Evolutionary conservation across 495 filamentous ascomycete species (phyloP), one percentile per base, ranked within the genome.

Genomic region (Amphirosellinia nigrospora): DNA sequence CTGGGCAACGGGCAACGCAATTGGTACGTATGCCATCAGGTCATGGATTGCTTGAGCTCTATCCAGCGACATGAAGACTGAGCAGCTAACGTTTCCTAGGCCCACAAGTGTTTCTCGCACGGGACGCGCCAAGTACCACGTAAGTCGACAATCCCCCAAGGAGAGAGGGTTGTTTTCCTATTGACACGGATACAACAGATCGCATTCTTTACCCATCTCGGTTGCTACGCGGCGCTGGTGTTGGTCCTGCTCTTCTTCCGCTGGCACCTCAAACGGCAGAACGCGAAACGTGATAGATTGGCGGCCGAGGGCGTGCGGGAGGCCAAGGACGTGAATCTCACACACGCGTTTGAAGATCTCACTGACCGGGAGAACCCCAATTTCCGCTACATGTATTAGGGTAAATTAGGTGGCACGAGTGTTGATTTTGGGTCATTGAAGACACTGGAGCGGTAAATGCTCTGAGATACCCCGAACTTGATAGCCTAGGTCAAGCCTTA

Each of bases 361-460:
- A 90, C 87, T 36, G 88, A 90, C 77, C 76, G 73, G 70, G 83
- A 88, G 82, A 89, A 89, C 68, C 75, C 77, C 15, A 86, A 86
- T 68, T 88, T 89, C 70, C 80, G 85, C 69, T 88, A 87, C 73
- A 81, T 83, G 39, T 81, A 78, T 61, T 84, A 79, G 70, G 56
- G 32, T 36, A 48, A 0, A 46, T 23, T 23, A 8, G n/a, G n/a
- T n/a, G n/a, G 59, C 6, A 19, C 59, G 13, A 34, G 43, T 3
- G 16, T 5, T n/a, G 19, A 21, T 6, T 21, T 34, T 34, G 2
- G 36, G 36, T 21, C 11, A 16, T 26, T 36, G 15, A 53, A 53
- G 2, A 26, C 6, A 26, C 4, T 4, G 4, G 7, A 56, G 13
- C 34, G 7, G 3, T 9, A 3, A 15, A 1, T n/a, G 16, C 13